A percentile compares a stretch with the other conserved stretches of the same genome.
phyloP scores from a whole-genome alignment of 495 filamentous ascomycete genomes.

The Hypoxylon cercidicola region DNA sequence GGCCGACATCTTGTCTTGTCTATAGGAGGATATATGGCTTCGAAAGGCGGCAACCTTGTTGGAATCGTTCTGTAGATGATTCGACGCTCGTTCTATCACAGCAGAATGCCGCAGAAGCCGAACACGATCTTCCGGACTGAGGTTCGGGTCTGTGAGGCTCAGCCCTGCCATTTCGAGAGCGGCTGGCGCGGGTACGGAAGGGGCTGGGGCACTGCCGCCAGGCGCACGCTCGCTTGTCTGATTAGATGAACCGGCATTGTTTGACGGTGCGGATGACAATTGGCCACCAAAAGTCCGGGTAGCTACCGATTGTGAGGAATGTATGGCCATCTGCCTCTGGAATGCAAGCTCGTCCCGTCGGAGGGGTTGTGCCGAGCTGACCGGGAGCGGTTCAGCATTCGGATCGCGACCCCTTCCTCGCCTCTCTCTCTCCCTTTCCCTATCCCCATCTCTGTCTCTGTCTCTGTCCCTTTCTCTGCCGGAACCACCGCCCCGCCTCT shows the following conservation, averaged over 20 bases:
- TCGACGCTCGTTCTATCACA: conserved; percentile 85
- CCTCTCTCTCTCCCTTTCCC: conserved; percentile 58
- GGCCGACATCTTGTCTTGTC: conserved; percentile 71
- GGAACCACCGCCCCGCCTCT: conserved; percentile 63
- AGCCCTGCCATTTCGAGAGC: conserved; percentile 49
- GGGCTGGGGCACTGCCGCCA: conserved; percentile 15
- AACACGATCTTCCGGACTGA: conserved; percentile 80
- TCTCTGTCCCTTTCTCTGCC: conserved; percentile 30
- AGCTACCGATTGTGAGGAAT: conserved; percentile 81
- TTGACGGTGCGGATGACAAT: conserved; percentile 61
- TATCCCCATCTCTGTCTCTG: conserved; percentile 27
- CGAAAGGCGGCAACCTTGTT: conserved; percentile 82
- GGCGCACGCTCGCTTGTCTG: conserved; percentile 15
- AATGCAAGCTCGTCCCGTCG: conserved; percentile 90
- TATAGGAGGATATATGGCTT: conserved; percentile 77
- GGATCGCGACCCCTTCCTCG: conserved; percentile 63
- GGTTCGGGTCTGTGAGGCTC: conserved; percentile 53
- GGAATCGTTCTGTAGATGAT: conserved; percentile 77
- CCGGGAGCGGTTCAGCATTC: conserved; percentile 80
- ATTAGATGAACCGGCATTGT: conserved; percentile 24
- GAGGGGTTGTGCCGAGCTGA: conserved; percentile 83
- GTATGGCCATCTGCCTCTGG: conserved; percentile 91
- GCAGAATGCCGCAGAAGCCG: conserved; percentile 78
- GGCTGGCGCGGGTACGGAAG: conserved; percentile 26
- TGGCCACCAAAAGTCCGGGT: conserved; percentile 84